A percentile compares a stretch with the other conserved stretches of the same genome.
These are phyloP conservation scores for Psilocybe tampanensis DNA, from an alignment of 768 basidiomycete genomes.

Conservation along the genomic window DNA sequence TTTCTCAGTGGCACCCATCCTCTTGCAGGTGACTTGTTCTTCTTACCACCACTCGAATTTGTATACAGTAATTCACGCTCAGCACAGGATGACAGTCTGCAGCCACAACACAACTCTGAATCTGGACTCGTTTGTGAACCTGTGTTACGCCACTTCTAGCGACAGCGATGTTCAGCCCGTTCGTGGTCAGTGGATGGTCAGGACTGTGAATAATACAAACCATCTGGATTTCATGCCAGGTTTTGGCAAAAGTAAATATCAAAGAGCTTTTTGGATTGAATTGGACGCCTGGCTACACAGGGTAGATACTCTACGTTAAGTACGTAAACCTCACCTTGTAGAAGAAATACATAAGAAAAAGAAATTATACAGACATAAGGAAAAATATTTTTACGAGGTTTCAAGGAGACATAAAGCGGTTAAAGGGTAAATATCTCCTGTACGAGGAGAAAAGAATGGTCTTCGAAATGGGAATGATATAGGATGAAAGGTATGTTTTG, in stretches of 20 bases:
- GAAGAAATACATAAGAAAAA: not conserved
- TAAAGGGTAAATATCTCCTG: not conserved
- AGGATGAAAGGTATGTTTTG: not conserved
- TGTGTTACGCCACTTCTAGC: too few species aligned
- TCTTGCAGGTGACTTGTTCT: conserved; percentile 41
- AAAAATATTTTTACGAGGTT: not conserved
- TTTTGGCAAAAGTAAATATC: conserved; percentile 30
- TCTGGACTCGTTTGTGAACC: not conserved
- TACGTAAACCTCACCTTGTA: not conserved
- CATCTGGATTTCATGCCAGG: conserved; percentile 44
- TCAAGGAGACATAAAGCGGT: not conserved
- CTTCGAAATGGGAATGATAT: not conserved
- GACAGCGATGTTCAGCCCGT: not conserved
- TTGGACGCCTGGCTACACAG: conserved; percentile 37
- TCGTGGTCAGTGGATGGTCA: conserved; percentile 48
- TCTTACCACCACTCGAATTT: not conserved
- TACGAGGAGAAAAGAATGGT: not conserved
- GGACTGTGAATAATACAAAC: conserved; percentile 30
- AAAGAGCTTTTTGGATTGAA: conserved; percentile 42
- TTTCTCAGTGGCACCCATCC: conserved; percentile 54
- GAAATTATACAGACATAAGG: not conserved
- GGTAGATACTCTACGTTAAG: conserved; percentile 28
- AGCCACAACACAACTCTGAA: conserved; percentile 4
- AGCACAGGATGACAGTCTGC: conserved; percentile 13
- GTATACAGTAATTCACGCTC: not conserved